phyloP scores from a whole-genome alignment of 1,284 basidiomycete species.

The Polyporus tsugae region DNA sequence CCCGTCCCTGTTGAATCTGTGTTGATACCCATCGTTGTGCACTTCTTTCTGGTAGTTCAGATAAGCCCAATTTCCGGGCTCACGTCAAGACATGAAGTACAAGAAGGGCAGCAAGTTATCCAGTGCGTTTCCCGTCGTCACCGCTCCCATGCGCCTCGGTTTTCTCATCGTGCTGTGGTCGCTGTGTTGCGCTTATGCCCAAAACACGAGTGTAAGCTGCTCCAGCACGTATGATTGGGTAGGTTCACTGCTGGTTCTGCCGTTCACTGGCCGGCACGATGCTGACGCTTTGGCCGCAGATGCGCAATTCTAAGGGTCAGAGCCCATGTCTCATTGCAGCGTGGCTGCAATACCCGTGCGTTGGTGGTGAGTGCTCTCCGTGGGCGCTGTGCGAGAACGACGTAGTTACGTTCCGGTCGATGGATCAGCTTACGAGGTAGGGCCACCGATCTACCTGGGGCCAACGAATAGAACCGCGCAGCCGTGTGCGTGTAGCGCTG shows the following conservation, averaged over 20 bases:
- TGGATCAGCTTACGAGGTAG: not conserved
- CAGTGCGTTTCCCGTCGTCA: not conserved
- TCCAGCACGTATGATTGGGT: constrained; percentile 4
- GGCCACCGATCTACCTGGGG: not conserved
- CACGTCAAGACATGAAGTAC: not conserved
- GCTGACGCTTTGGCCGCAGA: not conserved
- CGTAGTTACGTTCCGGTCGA: not conserved
- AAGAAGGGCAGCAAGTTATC: not conserved
- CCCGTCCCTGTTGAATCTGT: not conserved
- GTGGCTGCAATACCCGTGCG: constrained; percentile 4
- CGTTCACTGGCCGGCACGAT: not conserved
- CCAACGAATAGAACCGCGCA: not conserved
- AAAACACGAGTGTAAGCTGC: constrained; percentile 1
- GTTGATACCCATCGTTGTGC: not conserved
- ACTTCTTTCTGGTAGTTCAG: not conserved
- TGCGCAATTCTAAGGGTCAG: constrained; percentile 5
- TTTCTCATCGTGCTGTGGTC: not conserved
- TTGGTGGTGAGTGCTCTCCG: not conserved
- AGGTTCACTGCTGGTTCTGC: no score
- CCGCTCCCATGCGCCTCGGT: not conserved
- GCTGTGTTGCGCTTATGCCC: not conserved
- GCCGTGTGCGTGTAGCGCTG: not conserved
- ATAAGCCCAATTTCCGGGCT: not conserved
- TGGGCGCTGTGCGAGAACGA: no score
- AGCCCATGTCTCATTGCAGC: constrained; percentile 5